phyloP scores from a whole-genome alignment of 2,329 filamentous ascomycete species.

The Fonsecaea pugnacius region DNA sequence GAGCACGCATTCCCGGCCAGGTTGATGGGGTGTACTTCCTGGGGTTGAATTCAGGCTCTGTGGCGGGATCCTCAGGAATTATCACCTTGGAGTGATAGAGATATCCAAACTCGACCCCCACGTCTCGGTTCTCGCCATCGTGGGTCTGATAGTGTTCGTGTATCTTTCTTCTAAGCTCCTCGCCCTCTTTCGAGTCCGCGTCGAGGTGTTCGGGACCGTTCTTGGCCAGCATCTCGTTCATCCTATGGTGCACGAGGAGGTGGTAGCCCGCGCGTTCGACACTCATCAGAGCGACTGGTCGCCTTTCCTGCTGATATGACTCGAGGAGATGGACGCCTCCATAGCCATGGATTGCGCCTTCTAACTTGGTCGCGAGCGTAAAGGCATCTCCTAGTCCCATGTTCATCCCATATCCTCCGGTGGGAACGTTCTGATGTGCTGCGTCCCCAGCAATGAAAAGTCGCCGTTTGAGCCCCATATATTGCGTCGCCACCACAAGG shows the following conservation, averaged over 20 bases:
- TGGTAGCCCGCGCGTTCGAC: conserved; percentile 36
- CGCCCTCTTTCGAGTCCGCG: conserved; percentile 3
- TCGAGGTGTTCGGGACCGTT: background rate
- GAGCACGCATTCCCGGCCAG: background rate
- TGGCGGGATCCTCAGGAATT: conserved; percentile 12
- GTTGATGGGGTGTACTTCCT: background rate
- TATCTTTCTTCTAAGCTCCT: background rate
- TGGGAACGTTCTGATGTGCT: conserved; percentile 30
- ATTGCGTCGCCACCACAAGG: conserved; percentile 39
- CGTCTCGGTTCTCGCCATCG: conserved; percentile 25
- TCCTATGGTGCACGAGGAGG: conserved; percentile 4
- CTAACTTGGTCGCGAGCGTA: conserved; percentile 45
- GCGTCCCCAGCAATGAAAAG: conserved; percentile 43
- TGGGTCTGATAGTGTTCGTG: conserved; percentile 14
- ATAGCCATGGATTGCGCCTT: conserved; percentile 38
- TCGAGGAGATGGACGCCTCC: conserved; percentile 37
- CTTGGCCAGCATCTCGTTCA: background rate
- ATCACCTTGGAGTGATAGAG: conserved; percentile 30
- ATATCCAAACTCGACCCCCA: conserved; percentile 37
- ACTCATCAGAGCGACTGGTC: conserved; percentile 38
- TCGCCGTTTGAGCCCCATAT: conserved; percentile 22
- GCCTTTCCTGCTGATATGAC: conserved; percentile 41
- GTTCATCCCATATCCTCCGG: conserved; percentile 48
- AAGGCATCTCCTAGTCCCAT: conserved; percentile 44
- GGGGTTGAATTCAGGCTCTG: background rate